phyloP scores from a whole-genome alignment of 1,284 basidiomycete species.

The Polyporus tsugae region DNA sequence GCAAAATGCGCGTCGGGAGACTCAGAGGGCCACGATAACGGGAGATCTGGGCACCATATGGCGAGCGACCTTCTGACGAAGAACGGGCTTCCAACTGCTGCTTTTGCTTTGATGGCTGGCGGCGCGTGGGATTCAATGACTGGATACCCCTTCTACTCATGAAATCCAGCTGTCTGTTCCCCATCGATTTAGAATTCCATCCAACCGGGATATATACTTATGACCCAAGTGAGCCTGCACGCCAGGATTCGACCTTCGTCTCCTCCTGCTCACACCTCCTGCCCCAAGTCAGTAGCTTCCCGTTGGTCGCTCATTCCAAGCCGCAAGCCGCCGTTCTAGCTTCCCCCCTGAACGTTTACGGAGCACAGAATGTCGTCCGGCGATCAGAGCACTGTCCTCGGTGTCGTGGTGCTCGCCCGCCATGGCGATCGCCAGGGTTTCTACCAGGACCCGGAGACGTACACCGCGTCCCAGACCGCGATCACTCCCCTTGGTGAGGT shows the following conservation, averaged over 20 bases:
- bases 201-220: slow-evolving; percentile 9
- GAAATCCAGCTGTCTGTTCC: not conserved
- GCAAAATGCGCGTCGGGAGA: not conserved
- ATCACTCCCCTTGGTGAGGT: slow-evolving; percentile 60
- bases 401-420: slow-evolving; percentile 56
- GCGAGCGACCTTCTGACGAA: not conserved
- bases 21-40: no score
- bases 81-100: not conserved
- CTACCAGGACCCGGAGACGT: slow-evolving; percentile 51
- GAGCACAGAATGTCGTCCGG: slow-evolving; percentile 26
- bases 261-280: not conserved
- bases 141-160: not conserved
- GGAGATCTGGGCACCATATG: not conserved
- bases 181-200: slow-evolving; percentile 5
- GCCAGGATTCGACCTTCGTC: slow-evolving; percentile 4
- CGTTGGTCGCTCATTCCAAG: no score
- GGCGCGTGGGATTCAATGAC: not conserved
- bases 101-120: not conserved
- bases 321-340: not conserved
- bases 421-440: slow-evolving; percentile 59
- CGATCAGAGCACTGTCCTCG: slow-evolving; percentile 44
- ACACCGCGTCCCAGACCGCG: slow-evolving; percentile 52
- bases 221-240: slow-evolving; percentile 7
- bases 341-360: not conserved
- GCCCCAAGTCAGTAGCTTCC: not conserved